A percentile compares a stretch with the other conserved stretches of the same genome.
These are phyloP conservation scores for Pleurotus djamor DNA, from an alignment of 768 basidiomycete genomes.

Conservation along the genomic window DNA sequence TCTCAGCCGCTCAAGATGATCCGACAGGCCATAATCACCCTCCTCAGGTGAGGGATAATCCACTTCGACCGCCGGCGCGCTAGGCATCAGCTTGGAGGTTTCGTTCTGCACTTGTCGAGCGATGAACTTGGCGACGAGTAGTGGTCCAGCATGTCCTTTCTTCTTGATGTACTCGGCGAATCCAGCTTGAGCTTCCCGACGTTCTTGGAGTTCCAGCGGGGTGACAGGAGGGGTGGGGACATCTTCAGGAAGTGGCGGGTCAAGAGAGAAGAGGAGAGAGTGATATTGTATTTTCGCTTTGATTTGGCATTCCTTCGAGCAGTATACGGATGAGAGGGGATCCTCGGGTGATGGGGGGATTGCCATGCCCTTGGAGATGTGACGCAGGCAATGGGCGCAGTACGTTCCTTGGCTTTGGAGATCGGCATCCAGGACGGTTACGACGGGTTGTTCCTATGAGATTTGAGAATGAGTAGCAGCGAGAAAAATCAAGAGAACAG, in stretches of 20 bases:
- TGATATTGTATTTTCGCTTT: constrained; percentile 59
- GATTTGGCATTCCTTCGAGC: constrained; percentile 66
- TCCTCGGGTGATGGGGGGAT: constrained; percentile 43
- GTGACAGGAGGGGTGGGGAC: constrained; percentile 25
- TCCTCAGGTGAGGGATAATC: constrained; percentile 47
- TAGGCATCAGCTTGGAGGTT: constrained; percentile 49
- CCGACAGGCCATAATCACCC: constrained; percentile 61
- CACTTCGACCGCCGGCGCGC: constrained; percentile 17
- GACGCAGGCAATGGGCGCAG: constrained; percentile 73
- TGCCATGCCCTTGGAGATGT: constrained; percentile 43
- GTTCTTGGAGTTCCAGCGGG: constrained; percentile 33
- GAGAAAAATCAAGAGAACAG: neutral
- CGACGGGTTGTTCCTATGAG: constrained; percentile 69
- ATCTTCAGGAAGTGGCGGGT: constrained; percentile 54
- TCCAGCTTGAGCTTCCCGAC: constrained; percentile 57
- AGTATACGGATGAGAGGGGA: constrained; percentile 61
- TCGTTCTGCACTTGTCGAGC: constrained; percentile 70
- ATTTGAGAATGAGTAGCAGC: constrained; percentile 1
- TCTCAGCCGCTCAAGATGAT: constrained; percentile 76
- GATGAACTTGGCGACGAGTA: constrained; percentile 71
- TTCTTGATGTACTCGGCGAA: constrained; percentile 56
- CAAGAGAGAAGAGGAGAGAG: constrained; percentile 68
- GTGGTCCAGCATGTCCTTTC: constrained; percentile 39
- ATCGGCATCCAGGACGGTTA: constrained; percentile 70
- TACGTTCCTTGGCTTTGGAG: constrained; percentile 65